Conservation (phyloP, 2,329 filamentous ascomycete genomes). For the Podosphaera fusca region DNA sequence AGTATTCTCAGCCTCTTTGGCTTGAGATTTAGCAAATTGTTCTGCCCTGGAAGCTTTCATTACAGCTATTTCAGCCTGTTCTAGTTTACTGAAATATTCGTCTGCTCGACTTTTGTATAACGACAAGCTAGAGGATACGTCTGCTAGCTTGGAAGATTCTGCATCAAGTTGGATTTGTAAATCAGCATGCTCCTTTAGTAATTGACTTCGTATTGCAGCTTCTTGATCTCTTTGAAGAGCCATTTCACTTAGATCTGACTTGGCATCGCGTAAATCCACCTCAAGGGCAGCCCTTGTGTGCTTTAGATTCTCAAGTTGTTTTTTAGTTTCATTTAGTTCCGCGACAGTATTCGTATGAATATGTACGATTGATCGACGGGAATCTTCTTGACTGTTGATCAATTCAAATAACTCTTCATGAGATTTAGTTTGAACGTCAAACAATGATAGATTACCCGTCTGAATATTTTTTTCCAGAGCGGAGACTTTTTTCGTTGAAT, state of each 20-base stretch:
- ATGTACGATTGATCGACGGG: constrained; percentile 56
- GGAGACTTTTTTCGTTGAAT: constrained; percentile 81
- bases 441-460: constrained; percentile 66
- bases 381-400: constrained; percentile 81
- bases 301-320: constrained; percentile 67
- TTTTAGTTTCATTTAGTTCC: constrained; percentile 70
- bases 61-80: constrained; percentile 89
- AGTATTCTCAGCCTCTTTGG: constrained; percentile 74
- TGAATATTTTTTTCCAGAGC: constrained; percentile 68
- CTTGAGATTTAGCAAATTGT: constrained; percentile 79
- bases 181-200: constrained; percentile 81
- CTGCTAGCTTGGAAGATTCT: constrained; percentile 63
- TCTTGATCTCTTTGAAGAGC: constrained; percentile 63
- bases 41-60: constrained; percentile 80
- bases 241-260: constrained; percentile 66
- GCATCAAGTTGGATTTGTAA: constrained; percentile 81
- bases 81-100: constrained; percentile 91
- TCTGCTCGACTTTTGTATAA: constrained; percentile 83
- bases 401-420: constrained; percentile 87
- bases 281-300: constrained; percentile 60
- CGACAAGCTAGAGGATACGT: constrained; percentile 62
- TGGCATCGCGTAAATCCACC: constrained; percentile 65
- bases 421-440: constrained; percentile 78
- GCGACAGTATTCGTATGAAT: constrained; percentile 67
- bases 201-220: constrained; percentile 61